phyloP scores from a whole-genome alignment of 768 basidiomycete genomes.

The Nevesoporus exiguus region DNA sequence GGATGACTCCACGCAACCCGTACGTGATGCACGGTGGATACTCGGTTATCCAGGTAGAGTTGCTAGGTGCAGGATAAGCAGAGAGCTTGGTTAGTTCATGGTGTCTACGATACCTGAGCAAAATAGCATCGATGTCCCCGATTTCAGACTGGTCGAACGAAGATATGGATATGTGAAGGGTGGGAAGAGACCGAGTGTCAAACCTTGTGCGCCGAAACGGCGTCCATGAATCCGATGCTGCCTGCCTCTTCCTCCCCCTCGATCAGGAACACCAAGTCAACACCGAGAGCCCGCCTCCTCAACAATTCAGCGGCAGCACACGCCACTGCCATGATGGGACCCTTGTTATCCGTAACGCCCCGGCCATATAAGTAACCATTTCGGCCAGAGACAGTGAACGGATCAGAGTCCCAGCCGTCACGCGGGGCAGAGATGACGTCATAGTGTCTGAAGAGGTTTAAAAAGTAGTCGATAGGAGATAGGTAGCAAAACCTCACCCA shows the following conservation, averaged over 20 bases:
- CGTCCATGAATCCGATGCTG: slow-evolving; percentile 79
- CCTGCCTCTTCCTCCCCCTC: slow-evolving; percentile 99
- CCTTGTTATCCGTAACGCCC: slow-evolving; percentile 94
- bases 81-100: neutral
- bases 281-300: slow-evolving; percentile 63
- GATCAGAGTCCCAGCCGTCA: slow-evolving; percentile 77
- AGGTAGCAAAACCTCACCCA: slow-evolving; percentile 46
- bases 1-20: slow-evolving; percentile 91
- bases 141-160: slow-evolving; percentile 58
- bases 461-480: neutral
- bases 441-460: slow-evolving; percentile 64
- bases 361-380: slow-evolving; percentile 91
- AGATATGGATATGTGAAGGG: neutral
- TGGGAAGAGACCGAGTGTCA: neutral
- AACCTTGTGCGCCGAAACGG: slow-evolving; percentile 74
- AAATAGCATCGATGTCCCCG: slow-evolving; percentile 83
- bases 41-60: slow-evolving; percentile 96
- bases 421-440: slow-evolving; percentile 86
- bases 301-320: slow-evolving; percentile 85
- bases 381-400: slow-evolving; percentile 75
- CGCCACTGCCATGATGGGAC: slow-evolving; percentile 88
- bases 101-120: slow-evolving; percentile 62
- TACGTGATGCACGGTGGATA: slow-evolving; percentile 92
- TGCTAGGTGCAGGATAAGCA: slow-evolving; percentile 44
- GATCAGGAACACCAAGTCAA: slow-evolving; percentile 87